A percentile compares a stretch with the other conserved stretches of the same genome.
phyloP scores from a whole-genome alignment of 805 yeast species.

The Sugiyamaella boreocaroliniensis region DNA sequence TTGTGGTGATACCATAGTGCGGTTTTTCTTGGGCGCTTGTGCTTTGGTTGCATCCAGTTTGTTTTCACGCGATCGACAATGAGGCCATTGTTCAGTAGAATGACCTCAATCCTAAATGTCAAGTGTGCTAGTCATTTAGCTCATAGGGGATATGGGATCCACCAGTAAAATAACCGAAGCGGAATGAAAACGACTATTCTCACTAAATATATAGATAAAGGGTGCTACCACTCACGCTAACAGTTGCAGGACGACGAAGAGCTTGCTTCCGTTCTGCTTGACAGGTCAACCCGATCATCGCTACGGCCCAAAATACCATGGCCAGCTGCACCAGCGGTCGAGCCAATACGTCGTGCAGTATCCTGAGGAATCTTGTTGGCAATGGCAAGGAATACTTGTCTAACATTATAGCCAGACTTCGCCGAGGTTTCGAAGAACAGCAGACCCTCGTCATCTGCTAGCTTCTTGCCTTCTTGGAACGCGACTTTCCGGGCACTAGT shows the following conservation, averaged over 20 bases:
- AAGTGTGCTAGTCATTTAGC: no score
- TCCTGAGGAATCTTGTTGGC: conserved; percentile 78
- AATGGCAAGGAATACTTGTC: conserved; percentile 83
- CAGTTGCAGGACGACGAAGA: conserved; percentile 14
- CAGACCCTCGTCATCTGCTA: conserved; percentile 87
- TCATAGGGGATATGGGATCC: no score
- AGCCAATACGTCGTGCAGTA: conserved; percentile 15
- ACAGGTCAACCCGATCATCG: conserved; percentile 16
- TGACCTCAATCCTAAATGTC: no score
- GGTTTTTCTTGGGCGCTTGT: conserved; percentile 27
- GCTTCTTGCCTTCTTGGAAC: conserved; percentile 73
- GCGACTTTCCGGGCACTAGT: conserved; percentile 59
- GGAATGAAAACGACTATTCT: background rate
- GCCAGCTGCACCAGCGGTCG: conserved; percentile 2
- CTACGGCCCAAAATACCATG: conserved; percentile 12
- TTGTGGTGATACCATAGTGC: conserved; percentile 28
- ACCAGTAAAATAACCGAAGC: no score
- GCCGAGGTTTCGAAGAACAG: conserved; percentile 83
- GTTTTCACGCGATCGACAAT: background rate
- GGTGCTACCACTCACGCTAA: background rate
- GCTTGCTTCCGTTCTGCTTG: background rate
- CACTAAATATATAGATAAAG: background rate
- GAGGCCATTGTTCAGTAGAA: background rate
- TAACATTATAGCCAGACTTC: conserved; percentile 80
- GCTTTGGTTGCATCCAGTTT: conserved; percentile 18